Evolutionary conservation across 306 rosid genomes (phyloP), one percentile per base, ranked within the genome.

Genomic region (Leucaena leucocephala): DNA sequence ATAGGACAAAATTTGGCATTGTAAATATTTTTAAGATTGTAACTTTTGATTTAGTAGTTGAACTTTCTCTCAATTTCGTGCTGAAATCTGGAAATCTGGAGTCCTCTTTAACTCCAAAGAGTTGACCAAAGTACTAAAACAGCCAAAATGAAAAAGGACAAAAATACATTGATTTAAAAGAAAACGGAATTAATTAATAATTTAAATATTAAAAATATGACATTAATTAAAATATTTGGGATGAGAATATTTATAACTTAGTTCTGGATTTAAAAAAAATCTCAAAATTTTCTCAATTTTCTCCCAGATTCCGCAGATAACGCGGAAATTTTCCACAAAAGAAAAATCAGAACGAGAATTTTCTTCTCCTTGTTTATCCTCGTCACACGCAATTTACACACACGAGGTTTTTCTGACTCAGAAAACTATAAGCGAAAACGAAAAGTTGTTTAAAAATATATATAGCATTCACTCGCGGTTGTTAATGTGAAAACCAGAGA

Each of bases 1-100:
- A 76, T 14, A 64, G 13, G 33, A 79, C 83, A n/a, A 43, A 34
- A 4, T n/a, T 54, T 54, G 61, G 7, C 61, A n/a, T 16, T 54
- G 27, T 63, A 65, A 55, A 16, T 16, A 17, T 17, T 52, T 49
- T 19, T 5, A 7, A 27, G 12, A 59, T 55, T 65, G 11, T 38
- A 21, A 57, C 49, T 17, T 17, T 22, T 11, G 39, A 61, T 61
- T 61, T 1, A 61, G 15, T 12, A 1, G 16, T 27, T 61, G 66
- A 61, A 10, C 4, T 3, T 11, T 11, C 34, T 12, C 15, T 33
- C 67, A 33, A 33, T 12, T 61, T 61, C 67, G 4, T 0, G 40
- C 0, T 10, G 40, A 61, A 33, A 34, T 5, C 4, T 33, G 2
- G 40, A 61, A 61, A 61, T 61, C 67, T 12, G 40, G n/a, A 33